Base-by-base conservation (phyloP, 306 rosid genomes). In the Hylodesmum podocarpum region DNA sequence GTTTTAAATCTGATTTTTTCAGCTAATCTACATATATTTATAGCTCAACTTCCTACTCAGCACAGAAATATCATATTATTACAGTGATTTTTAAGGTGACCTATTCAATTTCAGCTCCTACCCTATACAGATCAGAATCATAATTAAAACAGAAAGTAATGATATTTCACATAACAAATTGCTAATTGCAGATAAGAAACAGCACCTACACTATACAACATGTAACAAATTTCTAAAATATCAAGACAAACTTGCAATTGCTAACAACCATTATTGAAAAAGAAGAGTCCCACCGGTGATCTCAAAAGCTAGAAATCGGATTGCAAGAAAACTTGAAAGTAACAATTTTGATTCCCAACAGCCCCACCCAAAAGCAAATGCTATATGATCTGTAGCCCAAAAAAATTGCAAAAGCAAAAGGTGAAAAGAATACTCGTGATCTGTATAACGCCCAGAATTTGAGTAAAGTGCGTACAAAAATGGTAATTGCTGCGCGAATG, bases 391-490 rank as follows among this genome's bases (percentile, higher is more conserved):
- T 31, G 14, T 59, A 15, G 66, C 67, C 41, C 3, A 28, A 57
- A 2, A 2, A n/a, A 58, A 59, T 31, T 31, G 47, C 69, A 72
- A 72, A 67, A 72, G 39, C 54, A 51, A 66, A 33, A 53, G 65
- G 22, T 14, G 34, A 21, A 73, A 16, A 15, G 73, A 50, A 70
- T 51, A 57, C 9, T 2, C 14, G 46, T 41, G 72, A 72, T 76
- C 84, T 78, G 72, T 10, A 21, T 36, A 79, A 72, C 44, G 25
- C 67, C 82, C 82, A 53, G 83, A 39, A 84, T 40, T 62, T 61
- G 41, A 83, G 86, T 54, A 77, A 91, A 85, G 87, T 63, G 51
- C 12, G 8, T 18, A 34, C 47, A 63, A 63, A 11, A 9, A 33
- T 34, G n/a, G 65, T 6, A 57, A 13, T 27, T 57, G 65, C 65